phyloP scores from a whole-genome alignment of 495 filamentous ascomycete species.

The Neohortaea acidophila region DNA sequence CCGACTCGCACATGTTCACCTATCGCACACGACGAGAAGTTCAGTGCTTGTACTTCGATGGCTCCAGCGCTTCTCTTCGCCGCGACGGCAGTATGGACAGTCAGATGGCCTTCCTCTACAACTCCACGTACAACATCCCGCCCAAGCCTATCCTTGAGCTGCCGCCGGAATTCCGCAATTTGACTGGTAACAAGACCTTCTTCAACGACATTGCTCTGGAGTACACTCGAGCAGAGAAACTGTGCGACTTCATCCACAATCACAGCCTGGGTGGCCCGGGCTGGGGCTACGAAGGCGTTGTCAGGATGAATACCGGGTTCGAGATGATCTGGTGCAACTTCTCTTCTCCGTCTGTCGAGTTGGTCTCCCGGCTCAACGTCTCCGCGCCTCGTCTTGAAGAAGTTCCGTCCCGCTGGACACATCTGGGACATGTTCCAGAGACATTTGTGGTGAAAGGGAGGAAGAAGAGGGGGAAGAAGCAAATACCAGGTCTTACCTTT shows the following conservation, averaged over 20 bases:
- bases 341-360: slow-evolving; percentile 19
- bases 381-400: no score
- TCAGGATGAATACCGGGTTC: slow-evolving; percentile 35
- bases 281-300: slow-evolving; percentile 32
- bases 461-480: no score
- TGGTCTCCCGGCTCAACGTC: slow-evolving; percentile 27
- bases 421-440: no score
- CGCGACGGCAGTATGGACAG: slow-evolving; percentile 24
- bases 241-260: slow-evolving; percentile 27
- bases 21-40: slow-evolving; percentile 27
- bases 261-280: slow-evolving; percentile 19
- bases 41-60: slow-evolving; percentile 32
- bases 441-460: no score
- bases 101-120: slow-evolving; percentile 32
- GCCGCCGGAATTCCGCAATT: slow-evolving; percentile 2
- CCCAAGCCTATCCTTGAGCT: slow-evolving; percentile 5
- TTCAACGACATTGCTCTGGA: slow-evolving; percentile 21
- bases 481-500: no score
- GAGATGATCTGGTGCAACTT: slow-evolving; percentile 35
- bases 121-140: slow-evolving; percentile 23
- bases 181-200: no score
- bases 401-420: no score
- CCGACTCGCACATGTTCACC: slow-evolving; percentile 28
- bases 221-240: slow-evolving; percentile 27
- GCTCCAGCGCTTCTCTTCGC: slow-evolving; percentile 29